Conservation (phyloP, 164 flowering plant genomes). For the Tetracentron sinense region DNA sequence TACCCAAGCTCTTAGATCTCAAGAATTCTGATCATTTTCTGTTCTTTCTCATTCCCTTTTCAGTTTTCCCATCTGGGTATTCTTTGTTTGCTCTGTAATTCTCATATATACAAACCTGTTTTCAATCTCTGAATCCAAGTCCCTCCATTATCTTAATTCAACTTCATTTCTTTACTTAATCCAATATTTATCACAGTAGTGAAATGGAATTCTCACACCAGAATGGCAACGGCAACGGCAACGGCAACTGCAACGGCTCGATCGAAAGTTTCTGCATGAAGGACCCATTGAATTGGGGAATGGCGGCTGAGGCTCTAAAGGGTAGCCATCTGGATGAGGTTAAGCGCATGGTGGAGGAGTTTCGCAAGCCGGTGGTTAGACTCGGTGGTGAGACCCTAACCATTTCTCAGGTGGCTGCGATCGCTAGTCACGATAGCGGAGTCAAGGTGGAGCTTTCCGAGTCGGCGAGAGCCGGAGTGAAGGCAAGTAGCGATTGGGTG, state of each 20-base stretch:
- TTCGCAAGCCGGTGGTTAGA: constrained; percentile 34
- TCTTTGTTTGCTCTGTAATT: too few relatives aligned
- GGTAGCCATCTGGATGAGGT: constrained; percentile 59
- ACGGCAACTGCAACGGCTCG: constrained; percentile 7
- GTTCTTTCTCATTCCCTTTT: neutral
- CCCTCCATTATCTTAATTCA: neutral
- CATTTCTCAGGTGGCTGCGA: constrained; percentile 49
- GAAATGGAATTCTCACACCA: constrained; percentile 3
- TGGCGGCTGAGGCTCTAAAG: constrained; percentile 41
- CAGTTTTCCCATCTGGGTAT: too few relatives aligned
- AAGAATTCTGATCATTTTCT: neutral
- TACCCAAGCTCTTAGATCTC: too few relatives aligned
- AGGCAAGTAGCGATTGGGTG: constrained; percentile 64
- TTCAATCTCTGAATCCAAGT: too few relatives aligned
- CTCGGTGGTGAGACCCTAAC: constrained; percentile 47
- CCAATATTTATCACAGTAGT: neutral
- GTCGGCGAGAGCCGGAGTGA: constrained; percentile 45
- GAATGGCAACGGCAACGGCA: constrained; percentile 10
- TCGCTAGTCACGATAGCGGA: constrained; percentile 22
- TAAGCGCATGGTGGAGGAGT: constrained; percentile 52
- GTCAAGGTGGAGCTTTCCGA: constrained; percentile 49
- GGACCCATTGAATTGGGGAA: constrained; percentile 55
- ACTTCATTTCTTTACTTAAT: neutral
- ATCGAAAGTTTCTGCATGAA: constrained; percentile 12
- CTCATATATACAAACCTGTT: too few relatives aligned